Evolutionary conservation across 1,284 basidiomycete genomes (phyloP).

Genomic region (Butyriboletus pseudospeciosus): DNA sequence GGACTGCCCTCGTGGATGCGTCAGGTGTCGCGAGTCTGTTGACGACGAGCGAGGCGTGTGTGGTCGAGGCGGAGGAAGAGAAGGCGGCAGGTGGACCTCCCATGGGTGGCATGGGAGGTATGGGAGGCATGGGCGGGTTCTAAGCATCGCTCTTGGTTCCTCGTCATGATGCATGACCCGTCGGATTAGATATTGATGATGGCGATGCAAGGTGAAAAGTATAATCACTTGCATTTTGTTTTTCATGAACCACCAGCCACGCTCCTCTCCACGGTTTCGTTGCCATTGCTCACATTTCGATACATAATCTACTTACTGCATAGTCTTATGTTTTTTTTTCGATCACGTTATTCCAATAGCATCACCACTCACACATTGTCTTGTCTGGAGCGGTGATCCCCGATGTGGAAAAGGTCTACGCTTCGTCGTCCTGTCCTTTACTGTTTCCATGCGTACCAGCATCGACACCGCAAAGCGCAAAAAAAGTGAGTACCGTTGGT

Average conservation of each 20-base stretch:
- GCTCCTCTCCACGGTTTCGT: background rate
- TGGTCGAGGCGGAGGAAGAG: conserved; percentile 90
- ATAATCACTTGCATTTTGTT: conserved; percentile 1
- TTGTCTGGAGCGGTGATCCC: background rate
- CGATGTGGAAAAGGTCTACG: too few species aligned
- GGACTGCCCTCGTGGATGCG: conserved; percentile 88
- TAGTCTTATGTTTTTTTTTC: background rate
- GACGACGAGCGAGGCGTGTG: conserved; percentile 89
- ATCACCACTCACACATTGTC: conserved; percentile 22
- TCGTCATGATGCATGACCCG: background rate
- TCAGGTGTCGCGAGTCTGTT: conserved; percentile 84
- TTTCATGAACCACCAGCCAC: conserved; percentile 10
- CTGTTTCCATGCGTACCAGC: too few species aligned
- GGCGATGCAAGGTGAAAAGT: conserved; percentile 5
- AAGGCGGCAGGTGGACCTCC: conserved; percentile 49
- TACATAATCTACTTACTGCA: conserved; percentile 10
- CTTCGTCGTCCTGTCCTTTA: too few species aligned
- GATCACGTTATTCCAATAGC: conserved; percentile 12
- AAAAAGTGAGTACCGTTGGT: too few species aligned
- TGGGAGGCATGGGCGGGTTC: conserved; percentile 38
- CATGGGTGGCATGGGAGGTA: too few species aligned
- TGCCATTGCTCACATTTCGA: conserved; percentile 10
- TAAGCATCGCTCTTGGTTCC: conserved; percentile 3
- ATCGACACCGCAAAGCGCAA: too few species aligned
- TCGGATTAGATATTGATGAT: too few species aligned